phyloP scores from a whole-genome alignment of 352 stramenopile genomes.

The Phytophthora litchii region DNA sequence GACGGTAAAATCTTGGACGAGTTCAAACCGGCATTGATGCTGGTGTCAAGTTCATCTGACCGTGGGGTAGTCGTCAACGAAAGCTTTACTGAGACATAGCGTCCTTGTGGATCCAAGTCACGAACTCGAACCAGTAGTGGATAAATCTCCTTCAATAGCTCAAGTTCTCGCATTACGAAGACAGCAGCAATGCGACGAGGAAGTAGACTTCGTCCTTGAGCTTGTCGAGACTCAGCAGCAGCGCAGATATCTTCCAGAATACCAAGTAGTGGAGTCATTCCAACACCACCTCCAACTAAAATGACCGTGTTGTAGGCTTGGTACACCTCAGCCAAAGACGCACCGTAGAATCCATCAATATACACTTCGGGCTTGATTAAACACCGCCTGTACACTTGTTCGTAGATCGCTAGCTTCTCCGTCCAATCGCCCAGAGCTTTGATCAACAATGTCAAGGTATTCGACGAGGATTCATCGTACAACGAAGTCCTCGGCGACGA shows the following conservation, averaged over 20 bases:
- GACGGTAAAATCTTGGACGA: slow-evolving; percentile 1
- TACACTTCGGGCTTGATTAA: slow-evolving; percentile 38
- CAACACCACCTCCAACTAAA: slow-evolving; percentile 54
- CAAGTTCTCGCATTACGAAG: slow-evolving; percentile 48
- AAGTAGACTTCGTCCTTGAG: slow-evolving; percentile 6
- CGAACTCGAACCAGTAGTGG: slow-evolving; percentile 33
- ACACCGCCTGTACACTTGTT: slow-evolving; percentile 22
- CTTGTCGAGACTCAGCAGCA: slow-evolving; percentile 18
- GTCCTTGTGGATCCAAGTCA: slow-evolving; percentile 30
- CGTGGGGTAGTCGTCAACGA: slow-evolving; percentile 33
- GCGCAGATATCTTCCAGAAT: slow-evolving; percentile 47
- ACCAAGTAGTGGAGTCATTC: slow-evolving; percentile 46
- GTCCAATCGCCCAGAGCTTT: slow-evolving; percentile 59
- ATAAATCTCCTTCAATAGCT: slow-evolving; percentile 46
- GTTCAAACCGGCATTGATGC: slow-evolving; percentile 13
- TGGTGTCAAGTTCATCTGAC: slow-evolving; percentile 11
- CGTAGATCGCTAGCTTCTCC: slow-evolving; percentile 38
- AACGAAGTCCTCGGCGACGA: slow-evolving; percentile 35
- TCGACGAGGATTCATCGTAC: slow-evolving; percentile 6
- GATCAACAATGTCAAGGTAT: slow-evolving; percentile 45
- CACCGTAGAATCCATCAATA: slow-evolving; percentile 58
- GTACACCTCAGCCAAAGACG: slow-evolving; percentile 38
- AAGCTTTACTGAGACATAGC: slow-evolving; percentile 27
- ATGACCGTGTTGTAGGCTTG: slow-evolving; percentile 40
- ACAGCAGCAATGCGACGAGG: slow-evolving; percentile 37